Conservation (phyloP, 2,329 filamentous ascomycete species). For the Pseudocercospora cruenta region DNA sequence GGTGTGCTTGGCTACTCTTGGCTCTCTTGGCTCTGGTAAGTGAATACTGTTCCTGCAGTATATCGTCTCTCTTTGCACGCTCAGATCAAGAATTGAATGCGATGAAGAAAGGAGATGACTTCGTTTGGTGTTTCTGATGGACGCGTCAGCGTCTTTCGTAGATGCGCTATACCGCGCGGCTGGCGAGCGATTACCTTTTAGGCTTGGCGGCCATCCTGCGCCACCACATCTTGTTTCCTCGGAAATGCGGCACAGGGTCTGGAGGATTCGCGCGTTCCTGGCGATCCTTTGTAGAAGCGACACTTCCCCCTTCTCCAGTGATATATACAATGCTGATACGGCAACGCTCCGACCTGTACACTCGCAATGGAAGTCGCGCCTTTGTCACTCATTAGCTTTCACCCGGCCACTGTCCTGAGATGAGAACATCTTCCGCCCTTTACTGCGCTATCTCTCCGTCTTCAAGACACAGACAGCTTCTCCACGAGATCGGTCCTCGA, state of each 20-base stretch:
- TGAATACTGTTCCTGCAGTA: constrained; percentile 3
- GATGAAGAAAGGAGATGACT: background rate
- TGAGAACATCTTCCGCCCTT: too few relatives aligned
- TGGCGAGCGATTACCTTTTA: background rate
- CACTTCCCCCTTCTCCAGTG: too few relatives aligned
- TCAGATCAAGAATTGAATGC: background rate
- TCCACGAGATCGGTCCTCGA: too few relatives aligned
- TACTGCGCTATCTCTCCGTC: too few relatives aligned
- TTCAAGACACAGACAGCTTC: too few relatives aligned
- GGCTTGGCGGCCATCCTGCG: background rate
- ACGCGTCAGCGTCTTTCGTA: background rate
- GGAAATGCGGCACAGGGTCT: background rate
- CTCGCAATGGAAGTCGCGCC: too few relatives aligned
- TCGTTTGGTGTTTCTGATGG: background rate
- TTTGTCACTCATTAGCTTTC: too few relatives aligned
- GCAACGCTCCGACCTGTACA: too few relatives aligned
- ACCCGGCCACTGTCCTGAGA: too few relatives aligned
- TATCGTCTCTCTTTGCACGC: background rate
- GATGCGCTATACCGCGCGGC: background rate
- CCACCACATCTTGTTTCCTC: background rate
- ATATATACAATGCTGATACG: background rate
- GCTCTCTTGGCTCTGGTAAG: background rate
- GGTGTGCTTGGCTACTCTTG: constrained; percentile 1
- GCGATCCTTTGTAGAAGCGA: background rate
- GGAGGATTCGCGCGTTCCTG: background rate